Evolutionary conservation across 345 rosid genomes (phyloP), one percentile per base, ranked within the genome.

Genomic region (Acer yangbiense): DNA sequence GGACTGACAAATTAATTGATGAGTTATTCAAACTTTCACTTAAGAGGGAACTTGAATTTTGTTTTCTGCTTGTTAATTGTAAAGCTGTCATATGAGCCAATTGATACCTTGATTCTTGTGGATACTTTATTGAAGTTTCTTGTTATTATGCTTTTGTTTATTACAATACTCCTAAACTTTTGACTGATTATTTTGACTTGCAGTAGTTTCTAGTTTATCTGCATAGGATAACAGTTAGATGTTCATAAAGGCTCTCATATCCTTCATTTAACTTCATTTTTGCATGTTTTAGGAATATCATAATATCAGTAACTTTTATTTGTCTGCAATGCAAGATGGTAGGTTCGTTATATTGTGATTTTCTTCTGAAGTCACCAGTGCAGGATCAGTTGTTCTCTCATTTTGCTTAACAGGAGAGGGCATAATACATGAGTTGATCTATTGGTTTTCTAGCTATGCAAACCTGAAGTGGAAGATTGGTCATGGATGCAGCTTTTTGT

Each of bases 1-100:
- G 74, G 79, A 78, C 23, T 87, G 77, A 81, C 76, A 71, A 77
- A 72, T 65, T 35, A 75, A 79, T 55, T 66, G 76, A 52, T 61
- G 14, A 27, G 17, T 66, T 82, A 21, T 88, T 73, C 64, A 55
- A 73, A 77, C 81, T 68, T 57, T 6, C 74, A 71, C 73, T 72
- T 73, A 41, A 46, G 69, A 65, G 77, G 64, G 71, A 54, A 71
- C 73, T 46, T n/a, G 64, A 74, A 79, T 65, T 66, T 77, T 43
- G 25, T 65, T 75, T 80, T 58, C 29, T 70, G 18, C 71, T 68
- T 74, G 69, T 77, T 74, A 62, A 63, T 35, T 80, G 79, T 74
- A 14, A 77, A 65, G 76, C 52, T 79, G 39, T 77, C 39, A 46
- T 69, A 23, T 52, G 23, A 71, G 17, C 54, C 69, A 64, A 43